Evolutionary conservation across 2,329 filamentous ascomycete species (phyloP), one percentile per base, ranked within the genome.

Genomic region (Ophiostoma quercus): DNA sequence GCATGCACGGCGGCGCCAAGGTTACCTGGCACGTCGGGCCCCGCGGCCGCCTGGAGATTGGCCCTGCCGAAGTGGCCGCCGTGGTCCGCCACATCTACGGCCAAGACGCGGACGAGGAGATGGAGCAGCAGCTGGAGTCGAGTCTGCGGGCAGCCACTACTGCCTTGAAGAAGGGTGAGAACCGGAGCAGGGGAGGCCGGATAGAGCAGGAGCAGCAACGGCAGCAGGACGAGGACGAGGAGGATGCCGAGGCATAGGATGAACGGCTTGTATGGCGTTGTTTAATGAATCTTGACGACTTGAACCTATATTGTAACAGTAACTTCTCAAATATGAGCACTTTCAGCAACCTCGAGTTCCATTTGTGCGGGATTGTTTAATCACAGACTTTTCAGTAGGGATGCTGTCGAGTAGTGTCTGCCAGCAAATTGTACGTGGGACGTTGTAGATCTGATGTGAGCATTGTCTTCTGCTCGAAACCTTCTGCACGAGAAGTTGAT

Each of bases 11-110:
- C 11, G 66, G 67, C 5, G n/a, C 63, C 29, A 69, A 87, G 2
- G 84, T 92, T 8, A 93, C 92, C 66, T 99, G 92, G 85, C 86
- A 91, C 70, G 86, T 97, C 16, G 95, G 95, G 0, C 90, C 92
- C 6, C 85, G 95, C 29, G 94, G 91, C 6, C 95, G 91, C 79
- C 84, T 94, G 8, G 95, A 98, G 79, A 86, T 98, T 47, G 92
- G 91, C 0, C 83, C 88, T n/a, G 84, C 88, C 67, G 92, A 91
- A 0, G 90, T 95, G 14, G 87, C 88, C 22, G 88, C 87, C 0
- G 79, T 97, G 73, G 87, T 93, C 3, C 80, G 87, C 76, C 79
- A 84, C 69, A 82, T 89, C 0, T 90, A 87, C 77, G 86, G 83
- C 0, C 81, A 82, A 8, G 80, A 81, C 63, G 80, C 80, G 1